phyloP scores from a whole-genome alignment of 495 filamentous ascomycete species.

The Podospora appendiculata region DNA sequence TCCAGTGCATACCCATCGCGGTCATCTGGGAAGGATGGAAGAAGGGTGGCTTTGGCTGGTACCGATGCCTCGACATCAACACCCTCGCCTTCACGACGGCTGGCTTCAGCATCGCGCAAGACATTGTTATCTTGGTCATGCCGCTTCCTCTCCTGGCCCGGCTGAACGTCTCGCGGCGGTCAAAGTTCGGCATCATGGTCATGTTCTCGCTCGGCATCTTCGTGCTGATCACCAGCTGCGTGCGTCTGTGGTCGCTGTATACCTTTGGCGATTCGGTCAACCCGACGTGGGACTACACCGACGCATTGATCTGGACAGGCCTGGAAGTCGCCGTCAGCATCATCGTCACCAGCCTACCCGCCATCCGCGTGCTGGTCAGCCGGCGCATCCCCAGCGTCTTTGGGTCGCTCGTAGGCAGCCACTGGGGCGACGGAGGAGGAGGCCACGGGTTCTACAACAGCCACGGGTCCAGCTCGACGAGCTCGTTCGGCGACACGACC shows the following conservation, averaged over 20 bases:
- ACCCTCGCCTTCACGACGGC: conserved; percentile 24
- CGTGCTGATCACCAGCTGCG: conserved; percentile 30
- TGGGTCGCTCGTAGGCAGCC: conserved; percentile 7
- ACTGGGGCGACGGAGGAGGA: background rate
- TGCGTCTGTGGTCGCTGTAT: conserved; percentile 26
- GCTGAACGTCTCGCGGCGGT: conserved; percentile 23
- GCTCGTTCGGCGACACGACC: conserved; percentile 11
- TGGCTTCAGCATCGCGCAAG: conserved; percentile 29
- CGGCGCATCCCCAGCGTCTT: conserved; percentile 16
- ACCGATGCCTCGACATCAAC: conserved; percentile 29
- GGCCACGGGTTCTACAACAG: too few relatives aligned
- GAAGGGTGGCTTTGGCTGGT: conserved; percentile 21
- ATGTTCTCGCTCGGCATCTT: conserved; percentile 41
- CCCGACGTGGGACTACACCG: conserved; percentile 33
- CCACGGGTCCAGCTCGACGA: background rate
- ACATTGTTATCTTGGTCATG: conserved; percentile 32
- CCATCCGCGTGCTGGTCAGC: conserved; percentile 26
- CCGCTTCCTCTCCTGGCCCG: conserved; percentile 28
- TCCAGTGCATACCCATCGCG: conserved; percentile 33
- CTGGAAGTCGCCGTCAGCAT: conserved; percentile 33
- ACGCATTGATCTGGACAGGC: conserved; percentile 28
- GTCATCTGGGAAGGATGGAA: conserved; percentile 32
- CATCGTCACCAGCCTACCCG: conserved; percentile 29
- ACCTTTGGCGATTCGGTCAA: conserved; percentile 27
- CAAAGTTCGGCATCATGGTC: conserved; percentile 28